Conservation (phyloP, 768 basidiomycete species). For the Leccinellum albellum region DNA sequence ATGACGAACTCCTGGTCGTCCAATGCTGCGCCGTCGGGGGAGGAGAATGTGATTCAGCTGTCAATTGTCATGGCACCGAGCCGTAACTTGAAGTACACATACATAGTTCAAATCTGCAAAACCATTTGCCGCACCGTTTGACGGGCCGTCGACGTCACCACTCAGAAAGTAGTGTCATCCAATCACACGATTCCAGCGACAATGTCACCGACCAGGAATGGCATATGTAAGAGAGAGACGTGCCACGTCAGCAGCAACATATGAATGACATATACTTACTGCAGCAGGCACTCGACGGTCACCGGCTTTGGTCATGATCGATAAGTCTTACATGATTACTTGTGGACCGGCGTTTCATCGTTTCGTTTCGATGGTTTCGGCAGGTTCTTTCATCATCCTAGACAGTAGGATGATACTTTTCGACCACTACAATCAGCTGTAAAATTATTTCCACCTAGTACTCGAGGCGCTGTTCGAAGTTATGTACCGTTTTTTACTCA, state of each 20-base stretch:
- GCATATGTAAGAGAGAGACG: neutral
- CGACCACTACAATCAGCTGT: neutral
- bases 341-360: neutral
- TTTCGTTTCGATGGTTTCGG: neutral
- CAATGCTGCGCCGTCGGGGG: neutral
- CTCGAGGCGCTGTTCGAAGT: neutral
- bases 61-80: too few species aligned
- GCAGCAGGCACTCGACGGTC: too few species aligned
- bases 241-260: neutral
- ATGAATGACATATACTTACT: too few species aligned
- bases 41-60: too few species aligned
- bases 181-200: too few species aligned
- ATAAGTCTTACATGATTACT: too few species aligned
- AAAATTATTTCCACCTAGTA: neutral
- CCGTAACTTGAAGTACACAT: too few species aligned
- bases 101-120: neutral
- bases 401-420: neutral
- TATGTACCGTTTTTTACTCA: neutral
- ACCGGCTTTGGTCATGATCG: too few species aligned
- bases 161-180: neutral
- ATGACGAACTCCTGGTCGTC: neutral
- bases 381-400: neutral
- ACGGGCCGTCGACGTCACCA: neutral
- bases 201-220: neutral
- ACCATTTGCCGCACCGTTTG: neutral